Evolutionary conservation across 164 flowering plant genomes (phyloP).

Genomic region (Vitis amurensis): DNA sequence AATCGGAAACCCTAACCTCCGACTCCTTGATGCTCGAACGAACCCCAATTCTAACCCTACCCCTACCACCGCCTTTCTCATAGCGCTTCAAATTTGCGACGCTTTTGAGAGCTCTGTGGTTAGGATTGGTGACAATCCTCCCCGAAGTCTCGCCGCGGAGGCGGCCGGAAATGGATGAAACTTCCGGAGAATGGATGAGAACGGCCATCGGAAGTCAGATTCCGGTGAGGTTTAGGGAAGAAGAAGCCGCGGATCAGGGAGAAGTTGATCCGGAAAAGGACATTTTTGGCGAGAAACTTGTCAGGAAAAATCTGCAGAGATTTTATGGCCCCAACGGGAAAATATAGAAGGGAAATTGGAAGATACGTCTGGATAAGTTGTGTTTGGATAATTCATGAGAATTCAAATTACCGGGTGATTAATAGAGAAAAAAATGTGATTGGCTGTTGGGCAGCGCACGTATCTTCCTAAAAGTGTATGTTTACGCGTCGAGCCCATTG

Average conservation of each 20-base stretch:
- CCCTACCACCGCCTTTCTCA: slow-evolving; percentile 7
- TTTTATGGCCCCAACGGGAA: neutral
- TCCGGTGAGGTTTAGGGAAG: neutral
- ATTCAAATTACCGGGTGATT: slow-evolving; percentile 13
- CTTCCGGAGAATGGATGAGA: slow-evolving; percentile 23
- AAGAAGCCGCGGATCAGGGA: neutral
- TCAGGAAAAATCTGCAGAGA: neutral
- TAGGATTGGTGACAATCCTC: slow-evolving; percentile 11
- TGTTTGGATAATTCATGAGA: slow-evolving; percentile 21
- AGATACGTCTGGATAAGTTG: slow-evolving; percentile 11
- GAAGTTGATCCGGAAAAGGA: neutral
- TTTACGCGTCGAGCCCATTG: too few species aligned
- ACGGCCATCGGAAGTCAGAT: slow-evolving; percentile 29
- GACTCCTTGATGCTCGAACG: slow-evolving; percentile 27
- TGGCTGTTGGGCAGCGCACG: neutral
- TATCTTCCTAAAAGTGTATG: too few species aligned
- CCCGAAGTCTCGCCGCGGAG: slow-evolving; percentile 6
- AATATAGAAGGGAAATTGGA: neutral
- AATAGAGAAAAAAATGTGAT: slow-evolving; percentile 10
- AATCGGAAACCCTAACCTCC: slow-evolving; percentile 29
- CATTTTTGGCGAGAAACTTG: slow-evolving; percentile 21
- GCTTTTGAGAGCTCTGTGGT: slow-evolving; percentile 12
- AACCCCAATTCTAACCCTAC: slow-evolving; percentile 18
- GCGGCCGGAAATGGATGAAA: slow-evolving; percentile 15
- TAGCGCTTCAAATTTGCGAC: neutral